These are phyloP conservation scores for Hypoxylon lienhwacheense DNA, from an alignment of 495 filamentous ascomycete genomes.

Conservation along the genomic window DNA sequence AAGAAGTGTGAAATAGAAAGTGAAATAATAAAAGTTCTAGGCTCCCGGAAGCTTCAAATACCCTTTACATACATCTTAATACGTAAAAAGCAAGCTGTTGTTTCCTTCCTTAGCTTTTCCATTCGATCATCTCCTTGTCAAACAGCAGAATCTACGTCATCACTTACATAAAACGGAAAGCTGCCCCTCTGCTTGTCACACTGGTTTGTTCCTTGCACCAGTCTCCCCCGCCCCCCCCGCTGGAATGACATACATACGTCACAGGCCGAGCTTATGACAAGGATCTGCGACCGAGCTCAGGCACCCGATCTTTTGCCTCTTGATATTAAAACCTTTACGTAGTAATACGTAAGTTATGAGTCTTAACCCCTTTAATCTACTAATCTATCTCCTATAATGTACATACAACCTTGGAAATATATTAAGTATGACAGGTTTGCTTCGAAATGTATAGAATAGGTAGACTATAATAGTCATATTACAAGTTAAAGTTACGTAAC, in stretches of 20 bases:
- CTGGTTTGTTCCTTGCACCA: slow-evolving; percentile 34
- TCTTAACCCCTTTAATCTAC: too few relatives aligned
- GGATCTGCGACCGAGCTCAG: slow-evolving; percentile 21
- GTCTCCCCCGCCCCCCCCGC: too few relatives aligned
- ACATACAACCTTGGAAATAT: too few relatives aligned
- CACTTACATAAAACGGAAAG: slow-evolving; percentile 16
- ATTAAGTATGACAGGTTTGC: too few relatives aligned
- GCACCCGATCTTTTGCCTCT: slow-evolving; percentile 12
- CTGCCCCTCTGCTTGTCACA: slow-evolving; percentile 14
- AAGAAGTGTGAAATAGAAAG: slow-evolving; percentile 9
- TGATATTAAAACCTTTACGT: too few relatives aligned
- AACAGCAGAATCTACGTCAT: slow-evolving; percentile 36
- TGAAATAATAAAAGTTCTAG: slow-evolving; percentile 2
- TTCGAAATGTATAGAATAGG: too few relatives aligned
- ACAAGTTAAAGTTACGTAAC: too few relatives aligned
- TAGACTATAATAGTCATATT: too few relatives aligned
- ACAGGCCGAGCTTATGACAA: slow-evolving; percentile 26
- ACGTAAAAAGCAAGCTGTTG: slow-evolving; percentile 18
- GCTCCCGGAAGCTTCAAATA: slow-evolving; percentile 37
- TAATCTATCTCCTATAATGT: too few relatives aligned
- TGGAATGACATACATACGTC: slow-evolving; percentile 33
- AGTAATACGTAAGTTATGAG: too few relatives aligned
- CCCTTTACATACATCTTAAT: too few relatives aligned
- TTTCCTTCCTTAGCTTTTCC: slow-evolving; percentile 29
- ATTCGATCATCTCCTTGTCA: slow-evolving; percentile 38